A percentile compares a stretch with the other conserved stretches of the same genome.
Evolutionary conservation across 2,329 filamentous ascomycete genomes (phyloP).

Genomic region (Cryphonectria nitschkei): DNA sequence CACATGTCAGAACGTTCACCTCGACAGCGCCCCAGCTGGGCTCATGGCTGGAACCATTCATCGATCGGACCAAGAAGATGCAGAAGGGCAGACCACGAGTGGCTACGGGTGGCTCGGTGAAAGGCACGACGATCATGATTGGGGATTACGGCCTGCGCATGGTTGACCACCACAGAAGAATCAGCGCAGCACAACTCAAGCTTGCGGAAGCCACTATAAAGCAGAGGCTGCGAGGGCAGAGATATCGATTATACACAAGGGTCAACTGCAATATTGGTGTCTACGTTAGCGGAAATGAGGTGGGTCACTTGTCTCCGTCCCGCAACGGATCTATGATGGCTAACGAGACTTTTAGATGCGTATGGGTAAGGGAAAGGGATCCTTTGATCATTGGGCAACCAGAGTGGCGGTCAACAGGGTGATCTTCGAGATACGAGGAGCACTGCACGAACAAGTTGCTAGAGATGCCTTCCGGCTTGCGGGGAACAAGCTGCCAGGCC

Average conservation of each 20-base stretch:
- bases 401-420: conserved; percentile 90
- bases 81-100: conserved; percentile 90
- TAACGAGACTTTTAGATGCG: conserved; percentile 60
- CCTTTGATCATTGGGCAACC: conserved; percentile 94
- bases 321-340: neutral
- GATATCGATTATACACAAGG: conserved; percentile 89
- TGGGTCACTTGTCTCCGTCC: conserved; percentile 40
- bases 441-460: conserved; percentile 92
- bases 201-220: conserved; percentile 94
- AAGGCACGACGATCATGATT: conserved; percentile 95
- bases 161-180: conserved; percentile 88
- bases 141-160: conserved; percentile 95
- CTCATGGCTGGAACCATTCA: conserved; percentile 82
- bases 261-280: conserved; percentile 93
- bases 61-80: conserved; percentile 79
- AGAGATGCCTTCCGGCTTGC: conserved; percentile 92
- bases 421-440: conserved; percentile 88
- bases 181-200: conserved; percentile 84
- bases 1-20: conserved; percentile 69
- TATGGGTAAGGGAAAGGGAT: conserved; percentile 99
- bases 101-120: conserved; percentile 84
- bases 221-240: conserved; percentile 82
- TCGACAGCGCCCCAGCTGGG: conserved; percentile 63
- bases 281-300: conserved; percentile 92
- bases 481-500: conserved; percentile 88